Conservation (phyloP, 225 moss, liverwort and hornwort species). For the Sphagnum tenellum region DNA sequence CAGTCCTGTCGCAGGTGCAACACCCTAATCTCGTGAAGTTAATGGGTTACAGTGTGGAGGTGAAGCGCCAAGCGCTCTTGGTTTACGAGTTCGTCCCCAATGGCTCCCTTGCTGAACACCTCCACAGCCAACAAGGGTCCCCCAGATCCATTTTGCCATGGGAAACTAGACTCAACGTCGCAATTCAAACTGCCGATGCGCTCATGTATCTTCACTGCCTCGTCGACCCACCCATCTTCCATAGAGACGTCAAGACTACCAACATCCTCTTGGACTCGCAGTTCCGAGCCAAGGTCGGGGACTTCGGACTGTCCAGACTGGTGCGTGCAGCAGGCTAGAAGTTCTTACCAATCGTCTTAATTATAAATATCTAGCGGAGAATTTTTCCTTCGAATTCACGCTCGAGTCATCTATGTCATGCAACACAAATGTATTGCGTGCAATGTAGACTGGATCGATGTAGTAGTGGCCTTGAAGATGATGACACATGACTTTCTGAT, state of each 20-base stretch:
- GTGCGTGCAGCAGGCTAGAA: constrained; percentile 6
- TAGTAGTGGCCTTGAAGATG: no score
- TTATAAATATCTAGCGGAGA: no score
- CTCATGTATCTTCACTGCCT: constrained; percentile 70
- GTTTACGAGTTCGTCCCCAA: constrained; percentile 73
- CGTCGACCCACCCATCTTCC: constrained; percentile 69
- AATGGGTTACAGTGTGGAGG: constrained; percentile 70
- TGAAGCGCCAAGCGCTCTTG: constrained; percentile 36
- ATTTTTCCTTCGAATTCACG: no score
- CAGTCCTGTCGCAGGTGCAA: constrained; percentile 63
- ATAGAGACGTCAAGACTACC: constrained; percentile 81
- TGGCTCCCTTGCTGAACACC: constrained; percentile 60
- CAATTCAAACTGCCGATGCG: constrained; percentile 70
- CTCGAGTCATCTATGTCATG: no score
- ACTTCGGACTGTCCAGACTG: constrained; percentile 73
- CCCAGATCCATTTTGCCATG: constrained; percentile 31
- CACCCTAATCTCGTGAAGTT: constrained; percentile 84
- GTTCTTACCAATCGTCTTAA: no score
- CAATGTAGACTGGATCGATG: no score
- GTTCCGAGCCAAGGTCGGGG: constrained; percentile 58
- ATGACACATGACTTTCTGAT: no score
- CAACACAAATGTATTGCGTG: no score
- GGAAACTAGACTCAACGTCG: constrained; percentile 57
- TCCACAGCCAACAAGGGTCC: constrained; percentile 28
- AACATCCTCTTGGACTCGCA: constrained; percentile 75